These are phyloP conservation scores for Suillus alpinus DNA, from an alignment of 768 basidiomycete species.

Conservation along the genomic window DNA sequence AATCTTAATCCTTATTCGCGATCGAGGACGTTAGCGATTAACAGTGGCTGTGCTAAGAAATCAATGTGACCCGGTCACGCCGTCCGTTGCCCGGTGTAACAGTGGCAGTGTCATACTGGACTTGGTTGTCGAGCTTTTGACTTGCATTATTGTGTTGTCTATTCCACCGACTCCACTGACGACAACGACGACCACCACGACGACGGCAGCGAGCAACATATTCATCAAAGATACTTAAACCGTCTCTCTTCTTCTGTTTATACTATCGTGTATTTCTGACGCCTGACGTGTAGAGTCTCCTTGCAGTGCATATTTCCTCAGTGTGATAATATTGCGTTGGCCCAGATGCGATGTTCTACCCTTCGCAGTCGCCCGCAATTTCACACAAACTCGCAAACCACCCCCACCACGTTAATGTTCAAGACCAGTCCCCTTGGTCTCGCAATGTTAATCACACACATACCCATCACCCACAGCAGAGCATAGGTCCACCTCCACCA, in stretches of 20 bases:
- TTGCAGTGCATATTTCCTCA: background rate
- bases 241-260: conserved; percentile 13
- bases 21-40: conserved; percentile 2
- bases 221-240: conserved; percentile 12
- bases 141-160: background rate
- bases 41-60: conserved; percentile 19
- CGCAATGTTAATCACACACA: conserved; percentile 25
- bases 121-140: conserved; percentile 13
- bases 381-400: conserved; percentile 72
- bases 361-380: conserved; percentile 81
- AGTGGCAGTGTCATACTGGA: background rate
- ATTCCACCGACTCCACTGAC: conserved; percentile 5
- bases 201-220: conserved; percentile 14
- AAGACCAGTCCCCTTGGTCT: conserved; percentile 74
- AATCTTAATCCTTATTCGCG: conserved; percentile 5
- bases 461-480: conserved; percentile 52
- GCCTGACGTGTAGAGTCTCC: conserved; percentile 1
- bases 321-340: conserved; percentile 7
- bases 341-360: conserved; percentile 73
- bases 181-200: conserved; percentile 12
- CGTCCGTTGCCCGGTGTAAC: background rate
- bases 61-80: conserved; percentile 6
- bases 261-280: background rate
- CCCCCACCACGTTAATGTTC: conserved; percentile 21
- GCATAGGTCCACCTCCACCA: conserved; percentile 59